phyloP scores from a whole-genome alignment of 1,139 yeast genomes.

The Taphrina pruni region DNA sequence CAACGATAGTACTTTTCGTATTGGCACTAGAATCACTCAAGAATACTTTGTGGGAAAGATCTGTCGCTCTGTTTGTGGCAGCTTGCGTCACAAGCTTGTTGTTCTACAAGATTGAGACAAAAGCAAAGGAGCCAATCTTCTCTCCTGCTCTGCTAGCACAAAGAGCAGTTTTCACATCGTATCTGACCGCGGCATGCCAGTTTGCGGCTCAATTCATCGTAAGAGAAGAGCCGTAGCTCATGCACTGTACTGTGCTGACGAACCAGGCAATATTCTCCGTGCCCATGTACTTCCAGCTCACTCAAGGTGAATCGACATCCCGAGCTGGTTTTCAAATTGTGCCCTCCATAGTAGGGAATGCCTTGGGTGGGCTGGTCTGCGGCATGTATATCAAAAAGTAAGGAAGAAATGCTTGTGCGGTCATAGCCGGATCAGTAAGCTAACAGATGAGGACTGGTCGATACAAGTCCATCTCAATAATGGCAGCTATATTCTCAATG shows the following conservation, averaged over 20 bases:
- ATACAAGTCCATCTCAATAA: constrained; percentile 19
- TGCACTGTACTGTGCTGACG: background rate
- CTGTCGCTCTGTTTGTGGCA: background rate
- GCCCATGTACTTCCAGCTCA: constrained; percentile 33
- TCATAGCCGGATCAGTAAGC: background rate
- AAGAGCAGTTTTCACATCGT: constrained; percentile 11
- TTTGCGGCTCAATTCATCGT: constrained; percentile 30
- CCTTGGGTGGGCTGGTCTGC: constrained; percentile 17
- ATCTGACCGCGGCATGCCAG: constrained; percentile 7
- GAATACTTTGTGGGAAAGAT: background rate
- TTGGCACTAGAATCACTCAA: constrained; percentile 12
- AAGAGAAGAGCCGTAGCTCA: background rate
- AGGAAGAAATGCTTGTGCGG: background rate
- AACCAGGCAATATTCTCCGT: constrained; percentile 25
- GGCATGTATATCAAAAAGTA: constrained; percentile 24
- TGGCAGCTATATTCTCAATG: constrained; percentile 12
- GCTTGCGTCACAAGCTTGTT: background rate
- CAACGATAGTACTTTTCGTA: constrained; percentile 10
- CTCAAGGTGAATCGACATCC: constrained; percentile 19
- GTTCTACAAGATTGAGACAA: constrained; percentile 5
- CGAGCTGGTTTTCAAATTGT: constrained; percentile 25
- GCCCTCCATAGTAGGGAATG: constrained; percentile 33
- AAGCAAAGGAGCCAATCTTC: constrained; percentile 24
- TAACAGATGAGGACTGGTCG: constrained; percentile 22
- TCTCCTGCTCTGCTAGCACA: constrained; percentile 20